Evolutionary conservation across 306 rosid species (phyloP).

Genomic region (Rubus idaeus): DNA sequence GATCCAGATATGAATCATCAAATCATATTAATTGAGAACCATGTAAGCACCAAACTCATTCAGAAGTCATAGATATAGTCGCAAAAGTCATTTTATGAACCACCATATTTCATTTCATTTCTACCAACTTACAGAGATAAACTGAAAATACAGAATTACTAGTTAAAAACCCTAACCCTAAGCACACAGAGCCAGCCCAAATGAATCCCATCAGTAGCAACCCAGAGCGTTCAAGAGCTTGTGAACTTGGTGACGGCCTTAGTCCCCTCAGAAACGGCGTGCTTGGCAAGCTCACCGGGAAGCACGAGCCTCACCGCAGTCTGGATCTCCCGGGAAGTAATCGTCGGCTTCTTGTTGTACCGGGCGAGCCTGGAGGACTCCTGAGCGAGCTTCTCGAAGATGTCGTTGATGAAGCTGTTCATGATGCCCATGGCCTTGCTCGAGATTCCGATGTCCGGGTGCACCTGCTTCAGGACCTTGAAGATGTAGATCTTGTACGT

Average conservation of each 20-base stretch:
- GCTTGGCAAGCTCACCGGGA: not conserved
- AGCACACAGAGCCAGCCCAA: not conserved
- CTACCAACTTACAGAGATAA: not conserved
- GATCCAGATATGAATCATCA: too few species aligned
- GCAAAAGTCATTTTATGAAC: not conserved
- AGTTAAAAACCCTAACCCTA: not conserved
- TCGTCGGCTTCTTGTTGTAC: slow-evolving; percentile 7
- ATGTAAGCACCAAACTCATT: too few species aligned
- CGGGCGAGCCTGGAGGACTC: not conserved
- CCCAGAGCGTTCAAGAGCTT: not conserved
- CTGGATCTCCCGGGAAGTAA: not conserved
- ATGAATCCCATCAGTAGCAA: not conserved
- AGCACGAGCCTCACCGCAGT: slow-evolving; percentile 3
- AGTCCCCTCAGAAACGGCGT: not conserved
- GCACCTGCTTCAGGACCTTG: slow-evolving; percentile 3
- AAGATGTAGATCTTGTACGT: slow-evolving; percentile 8
- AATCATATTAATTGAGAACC: too few species aligned
- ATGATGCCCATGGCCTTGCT: slow-evolving; percentile 4
- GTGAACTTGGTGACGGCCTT: slow-evolving; percentile 2
- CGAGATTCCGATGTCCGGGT: slow-evolving; percentile 1
- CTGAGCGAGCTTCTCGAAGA: not conserved
- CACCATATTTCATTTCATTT: not conserved
- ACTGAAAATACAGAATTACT: not conserved
- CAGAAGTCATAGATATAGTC: too few species aligned
- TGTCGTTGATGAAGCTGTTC: slow-evolving; percentile 10